A percentile compares a stretch with the other conserved stretches of the same genome.
Evolutionary conservation across 352 stramenopile genomes (phyloP).

Genomic region (Globisporangium iwayamae): DNA sequence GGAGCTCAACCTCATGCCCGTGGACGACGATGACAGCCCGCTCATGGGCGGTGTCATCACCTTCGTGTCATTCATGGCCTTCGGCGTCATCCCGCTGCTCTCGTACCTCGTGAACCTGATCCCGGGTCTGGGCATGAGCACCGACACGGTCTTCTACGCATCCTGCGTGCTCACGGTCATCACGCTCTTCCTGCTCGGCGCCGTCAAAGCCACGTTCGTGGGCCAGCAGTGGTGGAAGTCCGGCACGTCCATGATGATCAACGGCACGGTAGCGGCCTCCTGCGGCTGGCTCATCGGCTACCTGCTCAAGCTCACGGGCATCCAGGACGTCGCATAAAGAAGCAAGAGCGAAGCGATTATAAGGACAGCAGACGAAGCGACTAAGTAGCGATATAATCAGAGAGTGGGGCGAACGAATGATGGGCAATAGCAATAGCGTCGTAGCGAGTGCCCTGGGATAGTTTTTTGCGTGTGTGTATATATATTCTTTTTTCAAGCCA

Average conservation of each 20-base stretch:
- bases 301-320: conserved; percentile 74
- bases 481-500: background rate
- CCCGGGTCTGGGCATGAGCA: conserved; percentile 53
- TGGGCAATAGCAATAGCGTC: conserved; percentile 6
- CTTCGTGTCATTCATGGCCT: conserved; percentile 89
- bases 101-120: conserved; percentile 91
- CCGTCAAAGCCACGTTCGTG: conserved; percentile 88
- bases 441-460: conserved; percentile 1
- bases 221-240: conserved; percentile 72
- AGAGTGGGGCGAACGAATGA: background rate
- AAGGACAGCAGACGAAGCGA: background rate
- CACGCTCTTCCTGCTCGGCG: conserved; percentile 93
- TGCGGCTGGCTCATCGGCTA: conserved; percentile 83
- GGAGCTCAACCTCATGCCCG: conserved; percentile 94
- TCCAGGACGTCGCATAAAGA: conserved; percentile 67
- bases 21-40: conserved; percentile 90
- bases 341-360: background rate
- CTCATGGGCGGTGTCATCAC: conserved; percentile 83
- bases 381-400: background rate
- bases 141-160: conserved; percentile 79
- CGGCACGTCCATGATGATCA: conserved; percentile 72
- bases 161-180: conserved; percentile 93
- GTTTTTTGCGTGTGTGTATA: conserved; percentile 1
- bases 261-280: conserved; percentile 66
- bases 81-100: conserved; percentile 91